These are phyloP conservation scores for Geotrichum reessii DNA, from an alignment of 1,139 yeast species.

Conservation along the genomic window DNA sequence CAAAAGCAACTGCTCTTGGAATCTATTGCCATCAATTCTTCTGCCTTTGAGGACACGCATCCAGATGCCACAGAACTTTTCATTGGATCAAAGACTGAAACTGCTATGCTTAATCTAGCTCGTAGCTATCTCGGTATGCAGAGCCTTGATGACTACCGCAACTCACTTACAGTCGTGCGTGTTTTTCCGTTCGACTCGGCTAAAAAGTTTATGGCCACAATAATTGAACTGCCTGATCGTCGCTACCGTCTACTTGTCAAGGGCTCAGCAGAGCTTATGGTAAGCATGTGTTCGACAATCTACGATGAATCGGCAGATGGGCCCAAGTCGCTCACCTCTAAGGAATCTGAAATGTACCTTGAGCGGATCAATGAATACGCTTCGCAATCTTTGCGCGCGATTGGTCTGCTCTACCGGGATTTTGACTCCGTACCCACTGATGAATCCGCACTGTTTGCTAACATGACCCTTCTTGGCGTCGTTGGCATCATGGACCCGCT, in stretches of 20 bases:
- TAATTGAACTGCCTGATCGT: constrained; percentile 43
- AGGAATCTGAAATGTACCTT: constrained; percentile 33
- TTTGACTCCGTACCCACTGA: constrained; percentile 47
- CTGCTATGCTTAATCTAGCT: constrained; percentile 74
- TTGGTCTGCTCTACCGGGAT: constrained; percentile 76
- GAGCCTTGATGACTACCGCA: constrained; percentile 39
- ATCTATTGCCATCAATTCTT: constrained; percentile 72
- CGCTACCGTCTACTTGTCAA: constrained; percentile 63
- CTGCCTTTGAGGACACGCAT: constrained; percentile 73
- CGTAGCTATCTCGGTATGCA: constrained; percentile 49
- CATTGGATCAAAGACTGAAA: constrained; percentile 91
- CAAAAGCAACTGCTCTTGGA: constrained; percentile 42
- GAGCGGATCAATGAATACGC: constrained; percentile 61
- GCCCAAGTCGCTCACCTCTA: constrained; percentile 36
- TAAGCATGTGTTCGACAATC: constrained; percentile 47
- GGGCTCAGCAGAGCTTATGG: constrained; percentile 91
- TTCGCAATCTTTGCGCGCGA: constrained; percentile 72
- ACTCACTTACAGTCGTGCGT: constrained; percentile 49
- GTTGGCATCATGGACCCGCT: constrained; percentile 95
- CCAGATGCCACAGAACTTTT: constrained; percentile 43
- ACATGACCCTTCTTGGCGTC: constrained; percentile 46
- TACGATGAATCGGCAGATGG: constrained; percentile 29
- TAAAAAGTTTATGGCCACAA: constrained; percentile 87
- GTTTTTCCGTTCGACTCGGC: constrained; percentile 87
- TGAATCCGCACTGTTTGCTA: constrained; percentile 51